phyloP scores from a whole-genome alignment of 305 asterid genomes.

The Petunia hybrid region DNA sequence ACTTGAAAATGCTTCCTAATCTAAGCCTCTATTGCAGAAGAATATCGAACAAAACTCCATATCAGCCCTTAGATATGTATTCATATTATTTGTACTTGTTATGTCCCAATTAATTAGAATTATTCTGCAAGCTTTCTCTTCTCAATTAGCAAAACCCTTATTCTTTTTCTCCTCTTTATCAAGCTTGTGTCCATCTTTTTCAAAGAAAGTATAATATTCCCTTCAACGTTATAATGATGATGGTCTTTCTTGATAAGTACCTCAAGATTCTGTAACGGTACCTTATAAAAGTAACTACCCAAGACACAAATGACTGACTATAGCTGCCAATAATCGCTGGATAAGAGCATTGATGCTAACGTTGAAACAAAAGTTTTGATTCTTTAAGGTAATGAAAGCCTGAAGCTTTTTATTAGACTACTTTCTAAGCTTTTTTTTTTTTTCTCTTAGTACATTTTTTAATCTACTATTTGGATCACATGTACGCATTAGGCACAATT shows the following conservation, averaged over 20 bases:
- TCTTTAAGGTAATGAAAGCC: constrained; percentile 30
- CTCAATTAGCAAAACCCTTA: not conserved
- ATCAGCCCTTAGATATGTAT: constrained; percentile 14
- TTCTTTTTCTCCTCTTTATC: constrained; percentile 7
- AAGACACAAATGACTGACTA: not conserved
- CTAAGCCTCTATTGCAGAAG: not conserved
- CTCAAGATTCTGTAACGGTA: constrained; percentile 28
- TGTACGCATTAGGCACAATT: not conserved
- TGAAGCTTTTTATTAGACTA: not conserved
- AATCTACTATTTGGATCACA: constrained; percentile 7
- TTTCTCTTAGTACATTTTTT: not conserved
- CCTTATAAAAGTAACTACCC: constrained; percentile 19
- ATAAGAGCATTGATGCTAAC: constrained; percentile 29
- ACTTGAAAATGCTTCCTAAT: constrained; percentile 7
- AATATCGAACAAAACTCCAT: constrained; percentile 21
- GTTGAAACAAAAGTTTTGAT: constrained; percentile 25
- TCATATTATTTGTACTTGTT: not conserved
- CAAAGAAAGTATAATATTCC: not conserved
- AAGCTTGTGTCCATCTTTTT: constrained; percentile 19
- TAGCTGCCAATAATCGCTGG: constrained; percentile 10
- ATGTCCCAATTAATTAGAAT: not conserved
- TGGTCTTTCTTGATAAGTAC: constrained; percentile 25
- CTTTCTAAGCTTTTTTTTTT: not conserved
- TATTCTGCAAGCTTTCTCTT: not conserved
- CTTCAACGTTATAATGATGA: constrained; percentile 31